These are phyloP conservation scores for Rhynchosporium agropyri DNA, from an alignment of 2,329 filamentous ascomycete genomes.

Conservation along the genomic window DNA sequence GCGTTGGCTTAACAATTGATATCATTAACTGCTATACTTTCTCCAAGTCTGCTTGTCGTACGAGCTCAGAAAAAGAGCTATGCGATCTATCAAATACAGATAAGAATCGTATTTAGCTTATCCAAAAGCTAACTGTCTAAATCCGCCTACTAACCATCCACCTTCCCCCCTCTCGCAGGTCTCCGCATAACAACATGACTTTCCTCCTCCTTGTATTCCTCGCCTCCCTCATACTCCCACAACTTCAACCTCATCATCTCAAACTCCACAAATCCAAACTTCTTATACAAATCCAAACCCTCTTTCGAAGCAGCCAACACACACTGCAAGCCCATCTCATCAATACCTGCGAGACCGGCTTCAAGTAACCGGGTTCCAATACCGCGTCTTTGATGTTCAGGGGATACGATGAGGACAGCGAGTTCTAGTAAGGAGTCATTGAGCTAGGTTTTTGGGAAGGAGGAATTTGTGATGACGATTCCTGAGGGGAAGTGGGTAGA, in stretches of 20 bases:
- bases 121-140: too few species aligned
- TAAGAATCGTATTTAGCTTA: too few species aligned
- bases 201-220: constrained; percentile 28
- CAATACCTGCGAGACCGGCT: constrained; percentile 30
- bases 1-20: not conserved
- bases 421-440: constrained; percentile 28
- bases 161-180: constrained; percentile 19
- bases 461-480: too few species aligned
- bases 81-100: too few species aligned
- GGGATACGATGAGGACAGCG: constrained; percentile 30
- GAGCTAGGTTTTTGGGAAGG: not conserved
- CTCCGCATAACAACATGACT: constrained; percentile 34
- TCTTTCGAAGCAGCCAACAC: constrained; percentile 36
- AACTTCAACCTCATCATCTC: constrained; percentile 31
- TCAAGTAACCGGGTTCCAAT: constrained; percentile 35
- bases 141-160: too few species aligned
- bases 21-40: not conserved
- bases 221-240: constrained; percentile 37
- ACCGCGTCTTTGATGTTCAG: constrained; percentile 32
- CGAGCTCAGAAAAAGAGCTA: too few species aligned
- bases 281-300: constrained; percentile 36
- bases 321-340: constrained; percentile 32
- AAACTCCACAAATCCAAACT: constrained; percentile 34
- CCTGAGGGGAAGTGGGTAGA: constrained; percentile 4
- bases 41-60: too few species aligned